Base-by-base conservation (phyloP, 2,329 filamentous ascomycete genomes). In the Trichoderma sp. region DNA sequence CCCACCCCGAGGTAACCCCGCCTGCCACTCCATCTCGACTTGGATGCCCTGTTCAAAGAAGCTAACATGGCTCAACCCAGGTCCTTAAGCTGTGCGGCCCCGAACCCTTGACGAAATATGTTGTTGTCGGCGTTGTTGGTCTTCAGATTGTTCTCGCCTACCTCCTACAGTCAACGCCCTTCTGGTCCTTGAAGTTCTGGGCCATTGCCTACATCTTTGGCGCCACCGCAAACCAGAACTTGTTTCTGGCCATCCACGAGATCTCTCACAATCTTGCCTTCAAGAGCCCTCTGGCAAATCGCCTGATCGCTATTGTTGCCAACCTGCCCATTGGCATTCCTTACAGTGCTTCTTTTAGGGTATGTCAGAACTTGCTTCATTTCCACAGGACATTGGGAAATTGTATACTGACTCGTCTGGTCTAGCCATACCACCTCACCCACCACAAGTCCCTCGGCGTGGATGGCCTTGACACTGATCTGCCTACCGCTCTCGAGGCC, bases 381-480 rank as follows among this genome's bases (percentile, higher is more conserved):
- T 29, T 58, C 31, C 16, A 35, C 55, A 47, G 19, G 58, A 5
- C 21, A 19, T 59, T 43, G 21, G 21, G 10, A 43, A 31, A 49
- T 11, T 19, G 35, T 47, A 24, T 58, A 21, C 67, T 71, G 49
- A 61, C 60, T 53, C 2, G 8, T 16, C 21, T 5, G 8, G 19
- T 19, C 24, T 35, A 93, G 87, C 96, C 96, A 5, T 99, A 99
- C 84, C 96, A 99, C 79, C 89, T 99, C 52, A 99, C 96, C 1
- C 96, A 99, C 83, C 96, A 99, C 88, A 99, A 99, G 84, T 97
- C 94, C 47, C 91, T 99, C 64, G 96, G 96, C 71, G 95, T 99
- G 62, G 93, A 97, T 76, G 96, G 96, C 68, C 88, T 99, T 55
- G 96, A 99, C 80, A 97, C 95, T 56, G 96, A 99, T 78, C 90